phyloP scores from a whole-genome alignment of 2,329 filamentous ascomycete genomes.

The Aspergillus tubingensis region DNA sequence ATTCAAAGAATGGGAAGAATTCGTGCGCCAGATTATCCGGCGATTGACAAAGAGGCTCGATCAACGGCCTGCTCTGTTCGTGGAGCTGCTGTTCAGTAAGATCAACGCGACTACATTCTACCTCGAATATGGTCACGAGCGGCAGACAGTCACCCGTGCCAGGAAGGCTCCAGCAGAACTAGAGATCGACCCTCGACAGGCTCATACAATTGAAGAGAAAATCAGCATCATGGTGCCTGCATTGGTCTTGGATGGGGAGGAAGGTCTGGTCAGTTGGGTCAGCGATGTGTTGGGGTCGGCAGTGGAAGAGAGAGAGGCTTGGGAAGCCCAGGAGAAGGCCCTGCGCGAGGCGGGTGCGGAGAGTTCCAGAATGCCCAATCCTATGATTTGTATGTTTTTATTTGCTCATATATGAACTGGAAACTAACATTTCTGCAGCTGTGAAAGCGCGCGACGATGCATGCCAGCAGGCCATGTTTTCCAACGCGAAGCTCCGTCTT shows the following conservation, averaged over 20 bases:
- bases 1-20: constrained; percentile 88
- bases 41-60: constrained; percentile 82
- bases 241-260: constrained; percentile 76
- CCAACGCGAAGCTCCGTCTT: constrained; percentile 82
- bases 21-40: constrained; percentile 80
- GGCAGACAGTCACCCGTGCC: constrained; percentile 67
- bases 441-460: constrained; percentile 66
- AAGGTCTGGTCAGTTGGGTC: constrained; percentile 77
- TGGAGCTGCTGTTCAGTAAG: constrained; percentile 95
- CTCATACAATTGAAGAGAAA: constrained; percentile 64
- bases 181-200: constrained; percentile 73
- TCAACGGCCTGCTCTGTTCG: constrained; percentile 78
- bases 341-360: constrained; percentile 48
- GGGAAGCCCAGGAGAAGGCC: constrained; percentile 71
- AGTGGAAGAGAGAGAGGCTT: constrained; percentile 71
- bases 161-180: constrained; percentile 76
- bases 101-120: constrained; percentile 79
- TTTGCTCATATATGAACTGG: too few relatives aligned
- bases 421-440: constrained; percentile 41
- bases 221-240: constrained; percentile 78
- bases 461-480: constrained; percentile 76
- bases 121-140: constrained; percentile 87
- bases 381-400: constrained; percentile 50
- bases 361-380: constrained; percentile 27
- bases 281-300: constrained; percentile 70